Conservation (phyloP, 176 grass and related monocot genomes). For the Carex parvula region DNA sequence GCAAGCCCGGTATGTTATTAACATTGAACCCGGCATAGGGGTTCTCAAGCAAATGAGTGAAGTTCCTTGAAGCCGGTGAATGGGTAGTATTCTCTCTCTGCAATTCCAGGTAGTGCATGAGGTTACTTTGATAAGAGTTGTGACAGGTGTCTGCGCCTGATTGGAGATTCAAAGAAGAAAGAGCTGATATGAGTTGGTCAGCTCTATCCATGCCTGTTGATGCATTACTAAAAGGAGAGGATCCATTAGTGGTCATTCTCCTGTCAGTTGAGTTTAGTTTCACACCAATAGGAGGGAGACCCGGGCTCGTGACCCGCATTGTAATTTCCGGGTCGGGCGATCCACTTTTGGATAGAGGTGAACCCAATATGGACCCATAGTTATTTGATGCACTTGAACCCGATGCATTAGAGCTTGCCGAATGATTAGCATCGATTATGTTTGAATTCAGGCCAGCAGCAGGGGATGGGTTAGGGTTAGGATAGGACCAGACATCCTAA, state of each 20-base stretch:
- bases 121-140: not conserved
- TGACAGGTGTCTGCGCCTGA: not conserved
- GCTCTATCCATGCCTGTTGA: constrained; percentile 42
- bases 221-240: constrained; percentile 47
- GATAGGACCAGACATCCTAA: constrained; percentile 2
- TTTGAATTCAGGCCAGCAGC: constrained; percentile 31
- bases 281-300: constrained; percentile 65
- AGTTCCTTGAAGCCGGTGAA: constrained; percentile 17
- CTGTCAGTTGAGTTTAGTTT: constrained; percentile 51
- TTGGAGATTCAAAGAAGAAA: constrained; percentile 73
- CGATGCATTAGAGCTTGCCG: constrained; percentile 30
- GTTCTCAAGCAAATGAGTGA: constrained; percentile 6
- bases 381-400: constrained; percentile 40
- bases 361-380: constrained; percentile 62
- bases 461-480: constrained; percentile 11
- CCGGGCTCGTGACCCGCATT: constrained; percentile 56
- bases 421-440: constrained; percentile 19
- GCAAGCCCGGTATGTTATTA: constrained; percentile 39
- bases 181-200: constrained; percentile 49
- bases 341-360: constrained; percentile 63
- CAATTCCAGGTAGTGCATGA: not conserved
- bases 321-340: constrained; percentile 61
- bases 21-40: constrained; percentile 30
- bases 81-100: not conserved
- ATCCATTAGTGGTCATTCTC: constrained; percentile 47